Conservation (phyloP, 225 moss, liverwort and hornwort species). For the Takakia lepidozioides region DNA sequence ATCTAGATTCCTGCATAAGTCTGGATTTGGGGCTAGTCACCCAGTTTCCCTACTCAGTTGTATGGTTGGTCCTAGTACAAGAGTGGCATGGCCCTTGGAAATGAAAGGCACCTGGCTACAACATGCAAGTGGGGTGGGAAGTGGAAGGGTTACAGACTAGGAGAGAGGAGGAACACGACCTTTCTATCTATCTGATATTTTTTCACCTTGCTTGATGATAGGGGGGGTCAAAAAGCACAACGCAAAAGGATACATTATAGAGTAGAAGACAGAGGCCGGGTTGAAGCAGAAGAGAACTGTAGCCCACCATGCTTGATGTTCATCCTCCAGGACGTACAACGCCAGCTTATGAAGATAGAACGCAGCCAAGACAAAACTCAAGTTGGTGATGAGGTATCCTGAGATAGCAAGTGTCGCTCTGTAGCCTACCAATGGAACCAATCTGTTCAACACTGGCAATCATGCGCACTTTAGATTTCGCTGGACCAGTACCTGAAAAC, state of each 20-base stretch:
- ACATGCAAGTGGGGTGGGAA: too few relatives aligned
- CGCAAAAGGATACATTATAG: conserved; percentile 54
- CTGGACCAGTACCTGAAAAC: too few relatives aligned
- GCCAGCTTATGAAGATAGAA: conserved; percentile 56
- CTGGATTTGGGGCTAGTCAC: too few relatives aligned
- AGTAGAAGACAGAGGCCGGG: conserved; percentile 89
- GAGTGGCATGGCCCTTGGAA: too few relatives aligned
- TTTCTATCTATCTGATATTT: not conserved
- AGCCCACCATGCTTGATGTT: conserved; percentile 48
- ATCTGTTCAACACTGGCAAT: conserved; percentile 33
- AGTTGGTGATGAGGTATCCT: conserved; percentile 66
- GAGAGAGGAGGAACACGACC: not conserved
- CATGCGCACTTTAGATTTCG: conserved; percentile 9
- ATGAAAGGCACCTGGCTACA: too few relatives aligned
- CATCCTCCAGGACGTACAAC: conserved; percentile 47
- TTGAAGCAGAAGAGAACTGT: conserved; percentile 80
- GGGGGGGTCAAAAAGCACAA: not conserved
- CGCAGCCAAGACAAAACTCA: conserved; percentile 67
- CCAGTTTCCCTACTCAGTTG: not conserved
- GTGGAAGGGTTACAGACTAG: not conserved
- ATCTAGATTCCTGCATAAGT: too few relatives aligned
- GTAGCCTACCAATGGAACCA: conserved; percentile 53
- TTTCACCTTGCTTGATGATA: too few relatives aligned
- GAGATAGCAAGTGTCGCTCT: conserved; percentile 73
- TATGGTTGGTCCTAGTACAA: not conserved